Evolutionary conservation across 345 rosid genomes (phyloP), one percentile per base, ranked within the genome.

Genomic region (Salix dunnii): DNA sequence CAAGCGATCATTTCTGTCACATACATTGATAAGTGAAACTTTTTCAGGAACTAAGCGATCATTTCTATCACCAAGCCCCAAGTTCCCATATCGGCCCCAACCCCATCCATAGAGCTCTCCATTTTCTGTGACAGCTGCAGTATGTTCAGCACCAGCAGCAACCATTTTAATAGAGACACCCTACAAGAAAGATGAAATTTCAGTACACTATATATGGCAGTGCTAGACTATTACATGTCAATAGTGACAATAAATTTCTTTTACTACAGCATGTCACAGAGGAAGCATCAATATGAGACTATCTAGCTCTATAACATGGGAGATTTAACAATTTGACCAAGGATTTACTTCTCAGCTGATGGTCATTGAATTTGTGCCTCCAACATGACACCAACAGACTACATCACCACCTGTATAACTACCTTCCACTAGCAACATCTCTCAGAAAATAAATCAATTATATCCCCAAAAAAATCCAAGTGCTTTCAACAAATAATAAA

Each of bases 51-150:
- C 84, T 80, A 89, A 79, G 70, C 98, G 99, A 85, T 96, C 98
- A 68, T 74, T 89, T 81, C 98, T 82, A 86, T 96, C 99, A 70
- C 99, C 99, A 36, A 96, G 87, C 80, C 99, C 99, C 89, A 96
- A 80, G 87, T 96, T 96, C 58, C 98, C 99, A 81, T 96, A 93
- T 60, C 96, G 83, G 11, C 99, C 99, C 98, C 99, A 93, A 7
- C 99, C 99, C 99, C 99, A 96, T 76, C 99, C 99, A 87, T 91
- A 93, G 23, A 96, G 94, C 46, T 87, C 91, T 79, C 99, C 99
- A 76, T 88, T 90, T 88, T 93, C 96, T 73, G 98, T 83, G 73
- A 93, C 89, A 72, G 98, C 99, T 60, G 91, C 98, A 77, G 96
- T 91, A 87, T 96, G 99, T 80, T 96, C 99, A 74, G 98, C 98